Percentiles rank a stretch among this genome's conserved stretches.
phyloP scores from a whole-genome alignment of 2,329 filamentous ascomycete species.

The Paecilomyces formosus region DNA sequence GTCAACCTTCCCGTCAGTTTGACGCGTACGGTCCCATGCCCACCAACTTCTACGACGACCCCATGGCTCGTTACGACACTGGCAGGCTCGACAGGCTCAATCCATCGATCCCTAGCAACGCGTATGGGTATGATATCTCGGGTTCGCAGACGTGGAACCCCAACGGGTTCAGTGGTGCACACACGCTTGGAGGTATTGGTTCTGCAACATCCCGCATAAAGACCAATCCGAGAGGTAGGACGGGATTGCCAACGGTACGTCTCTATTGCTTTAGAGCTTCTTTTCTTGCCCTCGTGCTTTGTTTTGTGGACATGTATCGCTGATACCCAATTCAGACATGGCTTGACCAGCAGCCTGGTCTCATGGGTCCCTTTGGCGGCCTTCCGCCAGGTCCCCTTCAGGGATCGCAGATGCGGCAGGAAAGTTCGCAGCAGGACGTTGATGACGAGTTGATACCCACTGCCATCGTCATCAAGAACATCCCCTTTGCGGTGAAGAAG shows the following conservation, averaged over 20 bases:
- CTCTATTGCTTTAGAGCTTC: background rate
- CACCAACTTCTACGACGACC: conserved; percentile 65
- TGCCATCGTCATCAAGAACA: conserved; percentile 99
- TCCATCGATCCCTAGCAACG: conserved; percentile 49
- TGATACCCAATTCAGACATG: conserved; percentile 43
- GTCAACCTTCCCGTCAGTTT: conserved; percentile 69
- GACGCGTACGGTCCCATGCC: conserved; percentile 64
- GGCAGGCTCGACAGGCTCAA: conserved; percentile 50
- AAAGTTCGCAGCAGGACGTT: conserved; percentile 31
- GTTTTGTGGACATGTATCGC: conserved; percentile 1
- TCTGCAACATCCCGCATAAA: conserved; percentile 52
- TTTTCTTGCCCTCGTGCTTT: background rate
- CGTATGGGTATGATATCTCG: conserved; percentile 62
- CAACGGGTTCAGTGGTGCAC: conserved; percentile 60
- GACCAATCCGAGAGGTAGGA: conserved; percentile 47
- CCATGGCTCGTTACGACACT: conserved; percentile 50
- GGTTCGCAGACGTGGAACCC: conserved; percentile 75
- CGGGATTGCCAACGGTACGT: conserved; percentile 68
- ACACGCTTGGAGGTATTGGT: conserved; percentile 56
- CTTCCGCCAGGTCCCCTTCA: conserved; percentile 36
- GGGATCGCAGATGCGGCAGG: conserved; percentile 34
- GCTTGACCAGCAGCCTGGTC: conserved; percentile 51
- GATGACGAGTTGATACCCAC: conserved; percentile 91
- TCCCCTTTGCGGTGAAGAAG: conserved; percentile 96
- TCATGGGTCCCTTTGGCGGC: conserved; percentile 40